phyloP scores from a whole-genome alignment of 176 grass and related monocot species.

The Oryza longistaminata region DNA sequence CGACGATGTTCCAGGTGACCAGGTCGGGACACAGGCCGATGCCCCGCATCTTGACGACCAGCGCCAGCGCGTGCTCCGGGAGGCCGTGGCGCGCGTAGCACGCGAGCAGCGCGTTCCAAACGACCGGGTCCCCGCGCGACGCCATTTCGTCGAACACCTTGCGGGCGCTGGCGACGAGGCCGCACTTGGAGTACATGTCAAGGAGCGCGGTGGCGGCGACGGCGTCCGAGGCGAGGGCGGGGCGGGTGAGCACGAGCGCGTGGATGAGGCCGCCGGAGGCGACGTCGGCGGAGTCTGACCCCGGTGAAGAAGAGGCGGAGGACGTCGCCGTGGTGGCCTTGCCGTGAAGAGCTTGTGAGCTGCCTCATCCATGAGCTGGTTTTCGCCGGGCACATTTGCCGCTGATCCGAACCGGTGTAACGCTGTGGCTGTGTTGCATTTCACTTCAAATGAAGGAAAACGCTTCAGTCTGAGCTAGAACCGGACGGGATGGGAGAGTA shows the following conservation, averaged over 20 bases:
- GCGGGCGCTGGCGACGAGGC: conserved; percentile 43
- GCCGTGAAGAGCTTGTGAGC: conserved; percentile 48
- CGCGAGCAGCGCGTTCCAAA: conserved; percentile 67
- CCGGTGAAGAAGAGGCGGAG: conserved; percentile 59
- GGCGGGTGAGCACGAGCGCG: conserved; percentile 38
- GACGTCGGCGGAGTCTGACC: conserved; percentile 32
- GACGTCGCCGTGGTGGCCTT: conserved; percentile 37
- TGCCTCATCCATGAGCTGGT: conserved; percentile 50
- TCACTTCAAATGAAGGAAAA: not conserved
- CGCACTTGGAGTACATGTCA: conserved; percentile 67
- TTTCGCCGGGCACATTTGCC: conserved; percentile 13
- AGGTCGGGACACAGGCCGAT: conserved; percentile 41
- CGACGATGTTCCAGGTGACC: conserved; percentile 55
- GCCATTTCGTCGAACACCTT: conserved; percentile 62
- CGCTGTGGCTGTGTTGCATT: not conserved
- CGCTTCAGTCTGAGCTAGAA: not conserved
- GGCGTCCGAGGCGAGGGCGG: conserved; percentile 37
- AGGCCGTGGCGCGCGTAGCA: conserved; percentile 54
- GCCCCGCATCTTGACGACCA: conserved; percentile 57
- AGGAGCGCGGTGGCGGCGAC: conserved; percentile 54
- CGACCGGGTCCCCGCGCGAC: conserved; percentile 37
- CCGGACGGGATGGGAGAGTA: not conserved
- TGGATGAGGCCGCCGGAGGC: conserved; percentile 46
- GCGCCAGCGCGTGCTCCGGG: conserved; percentile 41
- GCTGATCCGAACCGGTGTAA: not conserved